Evolutionary conservation across 2,329 filamentous ascomycete species (phyloP).

Genomic region (Diaporthe ampelina): DNA sequence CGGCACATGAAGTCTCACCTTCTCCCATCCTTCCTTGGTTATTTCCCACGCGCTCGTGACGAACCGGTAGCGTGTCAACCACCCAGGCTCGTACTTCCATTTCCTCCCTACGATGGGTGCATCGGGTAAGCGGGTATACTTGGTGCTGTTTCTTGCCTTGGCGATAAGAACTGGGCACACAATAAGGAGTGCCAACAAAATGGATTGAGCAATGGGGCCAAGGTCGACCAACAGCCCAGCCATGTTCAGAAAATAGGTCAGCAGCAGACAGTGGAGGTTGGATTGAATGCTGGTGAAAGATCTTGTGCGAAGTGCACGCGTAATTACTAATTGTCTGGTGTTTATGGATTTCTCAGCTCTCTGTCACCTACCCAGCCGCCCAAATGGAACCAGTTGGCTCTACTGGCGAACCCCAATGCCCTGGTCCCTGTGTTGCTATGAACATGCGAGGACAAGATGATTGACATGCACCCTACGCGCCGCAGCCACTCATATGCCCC

Average conservation of each 20-base stretch:
- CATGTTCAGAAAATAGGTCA: neutral
- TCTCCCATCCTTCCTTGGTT: neutral
- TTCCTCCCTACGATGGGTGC: neutral
- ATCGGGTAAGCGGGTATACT: neutral
- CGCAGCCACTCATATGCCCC: too few species aligned
- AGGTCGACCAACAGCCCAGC: neutral
- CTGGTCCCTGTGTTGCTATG: too few species aligned
- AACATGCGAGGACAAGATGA: too few species aligned
- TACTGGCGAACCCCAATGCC: too few species aligned
- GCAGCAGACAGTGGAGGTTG: neutral
- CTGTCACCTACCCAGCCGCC: too few species aligned
- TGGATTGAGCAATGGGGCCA: neutral
- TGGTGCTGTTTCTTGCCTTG: neutral
- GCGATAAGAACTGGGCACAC: neutral
- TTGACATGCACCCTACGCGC: too few species aligned
- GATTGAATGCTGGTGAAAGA: neutral
- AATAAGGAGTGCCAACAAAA: neutral
- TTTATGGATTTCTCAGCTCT: too few species aligned
- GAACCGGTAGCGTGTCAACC: neutral
- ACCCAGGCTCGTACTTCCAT: neutral
- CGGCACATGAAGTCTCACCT: neutral
- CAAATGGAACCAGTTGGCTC: too few species aligned
- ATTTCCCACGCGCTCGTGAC: neutral
- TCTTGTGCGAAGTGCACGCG: too few species aligned
- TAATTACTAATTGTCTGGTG: too few species aligned